phyloP scores from a whole-genome alignment of 192 early-diverging fungal species.

The Coemansia sp. region DNA sequence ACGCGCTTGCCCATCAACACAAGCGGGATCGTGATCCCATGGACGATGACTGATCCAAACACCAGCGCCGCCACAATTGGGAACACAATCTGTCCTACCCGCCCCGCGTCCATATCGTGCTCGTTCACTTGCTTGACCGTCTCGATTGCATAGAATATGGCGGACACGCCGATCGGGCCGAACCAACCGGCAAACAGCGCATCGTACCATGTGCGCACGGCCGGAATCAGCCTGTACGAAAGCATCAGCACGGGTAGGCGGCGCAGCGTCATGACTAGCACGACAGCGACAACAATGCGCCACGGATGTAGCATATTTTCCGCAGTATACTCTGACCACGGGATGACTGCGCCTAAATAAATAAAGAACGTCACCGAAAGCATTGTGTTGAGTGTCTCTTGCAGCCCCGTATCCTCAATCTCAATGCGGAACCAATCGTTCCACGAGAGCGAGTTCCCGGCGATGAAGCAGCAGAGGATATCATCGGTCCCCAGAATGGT shows the following conservation, averaged over 20 bases:
- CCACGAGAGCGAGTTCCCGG: slow-evolving; percentile 82
- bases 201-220: slow-evolving; percentile 67
- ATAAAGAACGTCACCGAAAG: slow-evolving; percentile 88
- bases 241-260: slow-evolving; percentile 70
- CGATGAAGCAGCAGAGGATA: slow-evolving; percentile 75
- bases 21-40: slow-evolving; percentile 78
- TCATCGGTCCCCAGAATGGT: slow-evolving; percentile 73
- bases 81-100: slow-evolving; percentile 21
- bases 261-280: slow-evolving; percentile 67
- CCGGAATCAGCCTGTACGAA: slow-evolving; percentile 65
- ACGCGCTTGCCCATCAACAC: slow-evolving; percentile 61
- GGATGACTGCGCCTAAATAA: slow-evolving; percentile 78
- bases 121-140: slow-evolving; percentile 35
- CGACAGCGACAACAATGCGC: slow-evolving; percentile 61
- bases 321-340: slow-evolving; percentile 61
- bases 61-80: slow-evolving; percentile 74
- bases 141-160: slow-evolving; percentile 59
- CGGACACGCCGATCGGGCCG: slow-evolving; percentile 79
- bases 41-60: slow-evolving; percentile 76
- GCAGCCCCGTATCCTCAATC: slow-evolving; percentile 77
- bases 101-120: slow-evolving; percentile 24
- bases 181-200: slow-evolving; percentile 89
- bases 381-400: slow-evolving; percentile 87
- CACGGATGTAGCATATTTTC: slow-evolving; percentile 56
- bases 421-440: slow-evolving; percentile 90